Conservation (phyloP, 495 filamentous ascomycete species). For the Annulohypoxylon maeteangense region DNA sequence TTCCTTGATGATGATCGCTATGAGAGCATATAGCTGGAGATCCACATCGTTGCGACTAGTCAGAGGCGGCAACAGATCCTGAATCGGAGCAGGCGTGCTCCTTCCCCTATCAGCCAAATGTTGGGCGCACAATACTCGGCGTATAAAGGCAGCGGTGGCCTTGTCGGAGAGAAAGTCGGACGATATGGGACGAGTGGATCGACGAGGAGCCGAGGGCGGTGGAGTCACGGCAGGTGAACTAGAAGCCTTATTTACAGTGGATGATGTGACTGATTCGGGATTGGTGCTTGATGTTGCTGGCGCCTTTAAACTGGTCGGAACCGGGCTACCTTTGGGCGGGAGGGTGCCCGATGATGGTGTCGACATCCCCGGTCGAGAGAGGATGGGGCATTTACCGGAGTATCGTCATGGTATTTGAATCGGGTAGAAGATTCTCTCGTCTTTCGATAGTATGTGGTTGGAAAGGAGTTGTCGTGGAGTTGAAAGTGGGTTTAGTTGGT, state of each 20-base stretch:
- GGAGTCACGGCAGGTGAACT: conserved; percentile 26
- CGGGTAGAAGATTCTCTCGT: not conserved
- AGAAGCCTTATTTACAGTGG: conserved; percentile 27
- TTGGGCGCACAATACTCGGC: conserved; percentile 61
- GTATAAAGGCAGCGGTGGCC: conserved; percentile 62
- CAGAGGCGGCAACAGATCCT: conserved; percentile 87
- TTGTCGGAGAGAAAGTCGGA: conserved; percentile 62
- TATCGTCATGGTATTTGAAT: conserved; percentile 22
- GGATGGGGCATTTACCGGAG: conserved; percentile 12
- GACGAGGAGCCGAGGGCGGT: conserved; percentile 41
- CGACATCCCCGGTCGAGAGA: conserved; percentile 42
- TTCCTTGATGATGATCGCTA: conserved; percentile 87
- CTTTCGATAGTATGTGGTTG: not conserved
- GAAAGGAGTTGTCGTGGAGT: conserved; percentile 8
- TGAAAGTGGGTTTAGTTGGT: conserved; percentile 15
- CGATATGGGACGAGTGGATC: conserved; percentile 43
- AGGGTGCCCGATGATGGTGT: conserved; percentile 30
- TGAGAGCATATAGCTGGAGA: conserved; percentile 87
- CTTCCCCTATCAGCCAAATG: conserved; percentile 58
- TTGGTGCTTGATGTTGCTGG: conserved; percentile 41
- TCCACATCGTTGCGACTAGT: conserved; percentile 94
- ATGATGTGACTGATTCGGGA: conserved; percentile 42
- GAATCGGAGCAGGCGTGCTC: conserved; percentile 60
- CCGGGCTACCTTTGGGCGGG: conserved; percentile 39
- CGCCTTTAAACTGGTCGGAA: conserved; percentile 44